Evolutionary conservation across 202 grass and related monocot genomes (phyloP).

Genomic region (Carex sylvatica): DNA sequence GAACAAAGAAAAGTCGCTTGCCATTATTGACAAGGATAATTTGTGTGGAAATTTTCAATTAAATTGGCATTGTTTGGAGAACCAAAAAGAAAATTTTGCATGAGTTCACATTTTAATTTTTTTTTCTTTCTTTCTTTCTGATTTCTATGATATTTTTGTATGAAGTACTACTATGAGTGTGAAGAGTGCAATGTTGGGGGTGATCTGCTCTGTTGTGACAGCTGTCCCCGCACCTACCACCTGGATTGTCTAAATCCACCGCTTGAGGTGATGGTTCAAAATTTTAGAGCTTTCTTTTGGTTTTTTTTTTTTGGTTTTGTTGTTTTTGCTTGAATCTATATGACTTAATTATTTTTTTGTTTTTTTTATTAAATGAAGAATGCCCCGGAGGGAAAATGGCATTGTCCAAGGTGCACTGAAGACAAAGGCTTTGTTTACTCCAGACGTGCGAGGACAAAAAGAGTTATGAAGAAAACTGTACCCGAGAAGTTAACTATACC

Average conservation of each 20-base stretch:
- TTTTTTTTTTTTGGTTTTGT: neutral
- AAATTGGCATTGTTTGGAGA: conserved; percentile 1
- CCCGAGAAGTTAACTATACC: conserved; percentile 41
- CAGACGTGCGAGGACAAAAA: conserved; percentile 64
- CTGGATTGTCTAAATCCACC: conserved; percentile 91
- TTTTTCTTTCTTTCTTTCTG: neutral
- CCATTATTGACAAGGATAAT: neutral
- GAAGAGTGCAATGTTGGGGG: conserved; percentile 91
- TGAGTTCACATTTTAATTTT: neutral
- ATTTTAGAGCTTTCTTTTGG: neutral
- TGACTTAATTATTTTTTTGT: conserved; percentile 11
- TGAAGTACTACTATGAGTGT: conserved; percentile 94
- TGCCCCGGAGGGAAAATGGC: conserved; percentile 79
- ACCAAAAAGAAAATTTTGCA: neutral
- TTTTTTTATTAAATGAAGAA: conserved; percentile 50
- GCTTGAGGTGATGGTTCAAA: conserved; percentile 60
- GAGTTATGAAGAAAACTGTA: conserved; percentile 34
- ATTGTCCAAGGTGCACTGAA: conserved; percentile 68
- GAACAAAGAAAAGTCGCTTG: neutral
- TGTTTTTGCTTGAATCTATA: neutral
- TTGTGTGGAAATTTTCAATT: neutral
- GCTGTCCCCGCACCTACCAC: conserved; percentile 85
- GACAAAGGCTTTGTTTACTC: conserved; percentile 46
- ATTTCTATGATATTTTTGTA: conserved; percentile 34
- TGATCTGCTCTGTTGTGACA: conserved; percentile 94